Conservation (phyloP, 805 yeast species). For the Starmerella scarabaei region DNA sequence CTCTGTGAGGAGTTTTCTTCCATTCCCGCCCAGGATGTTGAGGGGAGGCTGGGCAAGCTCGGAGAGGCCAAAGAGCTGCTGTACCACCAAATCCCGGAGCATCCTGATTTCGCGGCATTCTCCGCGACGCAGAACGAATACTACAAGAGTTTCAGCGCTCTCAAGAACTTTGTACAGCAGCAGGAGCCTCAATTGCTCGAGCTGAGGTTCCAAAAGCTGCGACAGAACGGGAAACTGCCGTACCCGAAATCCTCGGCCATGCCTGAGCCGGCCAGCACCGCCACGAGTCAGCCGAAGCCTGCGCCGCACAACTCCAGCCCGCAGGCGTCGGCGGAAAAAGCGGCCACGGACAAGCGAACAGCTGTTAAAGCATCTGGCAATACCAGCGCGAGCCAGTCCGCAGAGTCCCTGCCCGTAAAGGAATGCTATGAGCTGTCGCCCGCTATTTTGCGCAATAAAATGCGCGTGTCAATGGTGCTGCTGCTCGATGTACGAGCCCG, state of each 20-base stretch:
- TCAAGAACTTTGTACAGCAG: conserved; percentile 5
- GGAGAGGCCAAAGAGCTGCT: conserved; percentile 10
- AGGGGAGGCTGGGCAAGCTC: conserved; percentile 4
- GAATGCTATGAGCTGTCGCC: conserved; percentile 15
- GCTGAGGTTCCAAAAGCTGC: conserved; percentile 14
- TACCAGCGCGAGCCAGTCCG: too few species aligned
- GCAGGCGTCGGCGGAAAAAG: neutral
- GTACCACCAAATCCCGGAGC: conserved; percentile 7
- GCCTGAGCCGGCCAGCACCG: too few species aligned
- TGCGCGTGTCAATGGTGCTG: conserved; percentile 29
- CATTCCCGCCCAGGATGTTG: neutral
- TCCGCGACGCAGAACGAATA: conserved; percentile 6
- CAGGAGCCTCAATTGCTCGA: conserved; percentile 10
- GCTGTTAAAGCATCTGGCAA: too few species aligned
- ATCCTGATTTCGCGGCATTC: conserved; percentile 8
- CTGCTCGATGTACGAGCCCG: conserved; percentile 61
- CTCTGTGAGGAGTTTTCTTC: conserved; percentile 12
- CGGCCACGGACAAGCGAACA: too few species aligned
- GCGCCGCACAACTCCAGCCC: conserved; percentile 1
- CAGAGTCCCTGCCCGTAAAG: too few species aligned
- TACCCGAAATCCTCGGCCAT: too few species aligned
- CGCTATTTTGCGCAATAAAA: conserved; percentile 9
- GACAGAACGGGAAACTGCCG: too few species aligned
- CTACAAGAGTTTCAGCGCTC: conserved; percentile 5
- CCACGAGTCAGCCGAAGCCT: too few species aligned